These are phyloP conservation scores for Akanthomyces uredinophilus DNA, from an alignment of 2,329 filamentous ascomycete genomes.

Conservation along the genomic window DNA sequence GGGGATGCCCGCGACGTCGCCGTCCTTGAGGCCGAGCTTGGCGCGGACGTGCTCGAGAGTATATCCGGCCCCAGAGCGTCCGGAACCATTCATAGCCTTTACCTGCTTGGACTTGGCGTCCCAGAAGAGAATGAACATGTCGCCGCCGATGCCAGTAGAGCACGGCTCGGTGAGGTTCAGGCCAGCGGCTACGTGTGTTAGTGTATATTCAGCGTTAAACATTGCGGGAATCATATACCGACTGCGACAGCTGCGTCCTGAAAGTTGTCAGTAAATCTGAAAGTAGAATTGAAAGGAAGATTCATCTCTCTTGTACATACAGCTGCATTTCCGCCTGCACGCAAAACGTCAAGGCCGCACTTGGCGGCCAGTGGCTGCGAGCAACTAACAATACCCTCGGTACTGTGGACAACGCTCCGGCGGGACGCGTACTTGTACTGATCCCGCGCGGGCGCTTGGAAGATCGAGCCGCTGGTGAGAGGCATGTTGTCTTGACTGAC, in stretches of 20 bases:
- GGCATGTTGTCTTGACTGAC: slow-evolving; percentile 35
- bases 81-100: slow-evolving; percentile 85
- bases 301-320: slow-evolving; percentile 46
- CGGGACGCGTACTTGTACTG: slow-evolving; percentile 70
- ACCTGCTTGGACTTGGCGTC: slow-evolving; percentile 77
- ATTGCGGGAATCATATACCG: slow-evolving; percentile 44
- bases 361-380: slow-evolving; percentile 85
- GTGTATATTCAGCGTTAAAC: not conserved
- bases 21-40: slow-evolving; percentile 57
- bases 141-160: slow-evolving; percentile 91
- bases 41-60: slow-evolving; percentile 66
- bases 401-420: slow-evolving; percentile 88
- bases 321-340: slow-evolving; percentile 86
- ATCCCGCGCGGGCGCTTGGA: slow-evolving; percentile 38
- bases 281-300: not conserved
- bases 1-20: slow-evolving; percentile 61
- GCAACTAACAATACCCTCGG: slow-evolving; percentile 83
- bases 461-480: slow-evolving; percentile 42
- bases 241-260: slow-evolving; percentile 96
- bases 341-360: slow-evolving; percentile 80
- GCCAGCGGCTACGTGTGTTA: slow-evolving; percentile 61
- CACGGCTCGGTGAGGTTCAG: slow-evolving; percentile 91
- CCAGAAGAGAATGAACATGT: slow-evolving; percentile 95
- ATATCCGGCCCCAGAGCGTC: slow-evolving; percentile 66
- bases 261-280: not conserved